Evolutionary conservation across 2,329 filamentous ascomycete species (phyloP).

Genomic region (Claviceps cyperi): DNA sequence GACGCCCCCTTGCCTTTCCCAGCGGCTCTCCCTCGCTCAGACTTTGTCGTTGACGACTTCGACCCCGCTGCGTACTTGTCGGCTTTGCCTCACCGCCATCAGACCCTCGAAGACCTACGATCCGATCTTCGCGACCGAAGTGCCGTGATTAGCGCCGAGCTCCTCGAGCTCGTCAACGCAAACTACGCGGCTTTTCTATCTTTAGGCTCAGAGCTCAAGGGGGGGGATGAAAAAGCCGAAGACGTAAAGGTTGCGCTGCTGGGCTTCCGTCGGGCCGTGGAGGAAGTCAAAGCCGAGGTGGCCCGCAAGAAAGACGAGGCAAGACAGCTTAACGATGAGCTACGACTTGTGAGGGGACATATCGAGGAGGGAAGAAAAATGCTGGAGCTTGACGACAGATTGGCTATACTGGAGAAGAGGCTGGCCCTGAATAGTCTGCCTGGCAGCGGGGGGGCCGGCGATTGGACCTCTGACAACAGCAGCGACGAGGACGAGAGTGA

Average conservation of each 20-base stretch:
- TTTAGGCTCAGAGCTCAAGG: constrained; percentile 65
- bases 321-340: constrained; percentile 46
- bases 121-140: constrained; percentile 71
- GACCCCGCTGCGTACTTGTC: constrained; percentile 69
- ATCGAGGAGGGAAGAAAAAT: constrained; percentile 49
- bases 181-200: constrained; percentile 89
- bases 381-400: constrained; percentile 50
- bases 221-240: constrained; percentile 83
- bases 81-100: constrained; percentile 71
- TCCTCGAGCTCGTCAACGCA: constrained; percentile 86
- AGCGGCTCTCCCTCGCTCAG: constrained; percentile 62
- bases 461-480: constrained; percentile 19
- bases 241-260: constrained; percentile 77
- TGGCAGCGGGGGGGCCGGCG: constrained; percentile 3
- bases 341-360: constrained; percentile 45
- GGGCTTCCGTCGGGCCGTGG: constrained; percentile 71
- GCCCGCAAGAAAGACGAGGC: constrained; percentile 49
- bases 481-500: constrained; percentile 26
- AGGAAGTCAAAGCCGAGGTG: constrained; percentile 56
- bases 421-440: constrained; percentile 37
- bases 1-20: constrained; percentile 76
- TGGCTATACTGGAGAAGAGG: constrained; percentile 47
- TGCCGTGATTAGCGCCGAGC: constrained; percentile 65
- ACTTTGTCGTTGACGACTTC: constrained; percentile 69
- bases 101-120: constrained; percentile 88